Percentiles rank a stretch among this genome's conserved stretches.
Evolutionary conservation across 2,329 filamentous ascomycete species (phyloP).

Genomic region (Fusarium sp.): DNA sequence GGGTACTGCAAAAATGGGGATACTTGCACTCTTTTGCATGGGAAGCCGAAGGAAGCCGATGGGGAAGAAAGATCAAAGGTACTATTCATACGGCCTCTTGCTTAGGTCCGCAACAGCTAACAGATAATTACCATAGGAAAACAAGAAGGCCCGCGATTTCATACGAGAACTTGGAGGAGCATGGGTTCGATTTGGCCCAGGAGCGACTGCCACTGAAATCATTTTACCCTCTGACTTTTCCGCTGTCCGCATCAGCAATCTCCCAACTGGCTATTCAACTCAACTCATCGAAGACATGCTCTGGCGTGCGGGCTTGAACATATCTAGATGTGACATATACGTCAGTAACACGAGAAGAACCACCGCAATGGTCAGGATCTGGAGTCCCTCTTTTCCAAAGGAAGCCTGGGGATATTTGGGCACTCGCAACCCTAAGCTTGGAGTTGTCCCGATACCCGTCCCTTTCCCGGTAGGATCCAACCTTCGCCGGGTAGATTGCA

Average conservation of each 20-base stretch:
- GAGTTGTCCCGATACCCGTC: neutral
- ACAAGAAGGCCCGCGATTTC: neutral
- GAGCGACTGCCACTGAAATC: constrained; percentile 46
- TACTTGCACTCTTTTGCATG: neutral
- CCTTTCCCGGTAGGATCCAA: constrained; percentile 42
- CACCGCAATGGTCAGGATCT: constrained; percentile 10
- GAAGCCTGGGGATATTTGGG: neutral
- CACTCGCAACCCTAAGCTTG: neutral
- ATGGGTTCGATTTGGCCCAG: constrained; percentile 48
- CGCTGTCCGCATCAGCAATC: constrained; percentile 47
- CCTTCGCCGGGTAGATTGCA: constrained; percentile 49
- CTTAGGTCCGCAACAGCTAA: neutral
- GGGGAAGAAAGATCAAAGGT: neutral
- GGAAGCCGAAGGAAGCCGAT: neutral
- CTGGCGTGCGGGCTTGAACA: neutral
- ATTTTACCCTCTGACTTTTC: constrained; percentile 53
- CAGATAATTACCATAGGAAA: neutral
- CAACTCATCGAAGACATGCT: constrained; percentile 39
- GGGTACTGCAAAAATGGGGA: neutral
- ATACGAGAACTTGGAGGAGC: constrained; percentile 41
- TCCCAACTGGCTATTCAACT: constrained; percentile 38
- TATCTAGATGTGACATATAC: neutral
- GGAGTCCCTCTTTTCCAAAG: constrained; percentile 20
- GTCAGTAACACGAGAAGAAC: neutral
- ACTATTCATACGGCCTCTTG: neutral